phyloP scores from a whole-genome alignment of 352 stramenopile species.

The Pythium phragmitis region DNA sequence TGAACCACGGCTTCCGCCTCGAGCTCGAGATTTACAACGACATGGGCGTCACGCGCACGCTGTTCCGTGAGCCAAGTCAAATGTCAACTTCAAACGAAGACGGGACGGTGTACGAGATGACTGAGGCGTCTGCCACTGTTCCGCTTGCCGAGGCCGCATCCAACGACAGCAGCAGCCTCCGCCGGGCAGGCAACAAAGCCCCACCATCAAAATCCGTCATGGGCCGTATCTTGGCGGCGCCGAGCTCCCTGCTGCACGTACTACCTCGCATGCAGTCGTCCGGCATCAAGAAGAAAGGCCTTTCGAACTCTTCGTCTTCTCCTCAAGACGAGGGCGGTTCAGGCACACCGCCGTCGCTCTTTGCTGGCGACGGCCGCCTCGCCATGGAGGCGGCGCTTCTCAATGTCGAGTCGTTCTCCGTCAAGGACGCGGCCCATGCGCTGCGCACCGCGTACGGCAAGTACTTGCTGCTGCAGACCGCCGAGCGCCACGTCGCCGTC shows the following conservation, averaged over 20 bases:
- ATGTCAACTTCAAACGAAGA: neutral
- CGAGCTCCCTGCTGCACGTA: constrained; percentile 2
- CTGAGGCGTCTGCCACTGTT: constrained; percentile 1
- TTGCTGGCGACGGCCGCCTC: neutral
- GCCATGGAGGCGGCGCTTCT: constrained; percentile 35
- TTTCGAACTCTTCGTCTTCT: neutral
- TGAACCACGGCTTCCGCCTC: constrained; percentile 69
- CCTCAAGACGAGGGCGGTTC: neutral
- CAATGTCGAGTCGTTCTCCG: constrained; percentile 57
- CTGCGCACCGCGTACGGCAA: constrained; percentile 54
- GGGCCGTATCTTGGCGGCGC: constrained; percentile 5
- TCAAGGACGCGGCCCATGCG: constrained; percentile 43
- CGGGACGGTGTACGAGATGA: neutral
- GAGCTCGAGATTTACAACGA: constrained; percentile 72
- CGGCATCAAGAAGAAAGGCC: neutral
- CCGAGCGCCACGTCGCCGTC: constrained; percentile 39
- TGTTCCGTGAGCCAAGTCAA: constrained; percentile 8
- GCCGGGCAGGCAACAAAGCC: neutral
- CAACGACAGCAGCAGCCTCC: neutral
- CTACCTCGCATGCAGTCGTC: neutral
- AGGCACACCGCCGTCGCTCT: constrained; percentile 11
- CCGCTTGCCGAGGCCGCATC: neutral
- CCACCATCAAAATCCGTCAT: neutral
- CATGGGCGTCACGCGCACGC: neutral
- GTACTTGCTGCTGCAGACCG: constrained; percentile 38